Base-by-base conservation (phyloP, 2,329 filamentous ascomycete species). In the Aspergillus ochraceoroseus region DNA sequence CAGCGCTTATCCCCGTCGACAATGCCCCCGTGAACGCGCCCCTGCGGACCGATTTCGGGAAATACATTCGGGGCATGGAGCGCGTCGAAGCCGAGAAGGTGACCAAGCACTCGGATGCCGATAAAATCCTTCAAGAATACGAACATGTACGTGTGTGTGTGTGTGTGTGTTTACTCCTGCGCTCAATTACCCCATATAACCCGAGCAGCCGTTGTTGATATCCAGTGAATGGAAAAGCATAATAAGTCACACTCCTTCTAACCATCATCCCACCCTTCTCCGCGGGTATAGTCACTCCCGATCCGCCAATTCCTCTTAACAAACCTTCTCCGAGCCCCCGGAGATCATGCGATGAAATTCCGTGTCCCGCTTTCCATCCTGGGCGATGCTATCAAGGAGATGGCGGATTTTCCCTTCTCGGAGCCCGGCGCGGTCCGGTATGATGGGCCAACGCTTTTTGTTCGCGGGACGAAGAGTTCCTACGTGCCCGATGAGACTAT, bases 301-400 rank as follows among this genome's bases (percentile, higher is more conserved):
- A 83, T 98, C 51, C 82, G 92, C 2, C 89, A 95, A 59, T 98
- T 96, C 63, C 76, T 98, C 11, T 77, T 98, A 1, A 87, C 85
- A 7, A 98, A 96, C 60, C 71, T 96, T 26, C 66, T 83, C 51
- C 77, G 81, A 4, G 56, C 64, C 2, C 57, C 63, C 12, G 66
- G 73, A 3, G 67, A 73, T 35, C 71, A 75, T 20, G 70, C 70
- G 2, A 76, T 84, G 54, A 81, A 77, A 53, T 95, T 92, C 67
- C 78, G 86, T 18, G 80, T 96, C 2, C 90, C 92, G 0, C 69
- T 98, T 7, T 72, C 76, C 32, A 80, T 78, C 2, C 70, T 98
- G 0, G 81, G 74, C 3, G 71, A 74, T 32, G 73, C 80, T 0
- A 70, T 98, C 27, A 76, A 80, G 52, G 73, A 85, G 49, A 78